phyloP scores from a whole-genome alignment of 148 eudicot species.

The Nepenthes gracilis region DNA sequence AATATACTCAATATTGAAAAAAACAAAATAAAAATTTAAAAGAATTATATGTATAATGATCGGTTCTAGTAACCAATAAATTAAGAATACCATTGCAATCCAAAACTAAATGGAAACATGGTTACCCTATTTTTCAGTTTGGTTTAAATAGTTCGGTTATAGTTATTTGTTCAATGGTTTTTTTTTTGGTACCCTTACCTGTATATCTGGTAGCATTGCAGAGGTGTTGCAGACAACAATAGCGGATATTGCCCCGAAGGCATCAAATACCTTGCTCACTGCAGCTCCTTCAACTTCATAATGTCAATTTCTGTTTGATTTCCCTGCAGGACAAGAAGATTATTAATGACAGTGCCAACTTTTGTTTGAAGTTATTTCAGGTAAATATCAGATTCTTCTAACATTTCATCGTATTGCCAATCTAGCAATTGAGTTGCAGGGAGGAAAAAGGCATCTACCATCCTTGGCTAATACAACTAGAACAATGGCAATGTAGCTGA shows the following conservation, averaged over 20 bases:
- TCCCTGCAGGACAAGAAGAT: constrained; percentile 19
- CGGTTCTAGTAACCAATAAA: too few species aligned
- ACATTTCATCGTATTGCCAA: neutral
- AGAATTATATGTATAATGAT: too few species aligned
- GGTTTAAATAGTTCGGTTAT: too few species aligned
- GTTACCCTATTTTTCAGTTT: too few species aligned
- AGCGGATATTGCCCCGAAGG: constrained; percentile 46
- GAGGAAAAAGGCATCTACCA: constrained; percentile 23
- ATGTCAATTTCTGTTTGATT: constrained; percentile 22
- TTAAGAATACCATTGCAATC: too few species aligned
- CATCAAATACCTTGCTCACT: constrained; percentile 26
- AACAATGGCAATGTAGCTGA: constrained; percentile 30
- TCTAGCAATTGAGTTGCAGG: neutral
- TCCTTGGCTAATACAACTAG: constrained; percentile 17
- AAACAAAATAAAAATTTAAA: too few species aligned
- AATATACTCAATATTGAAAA: too few species aligned
- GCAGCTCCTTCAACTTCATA: constrained; percentile 36
- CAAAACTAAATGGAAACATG: too few species aligned
- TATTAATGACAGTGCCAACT: too few species aligned
- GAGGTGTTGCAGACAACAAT: constrained; percentile 47
- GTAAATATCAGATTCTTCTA: neutral
- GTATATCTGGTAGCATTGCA: constrained; percentile 54
- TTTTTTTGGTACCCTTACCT: constrained; percentile 17
- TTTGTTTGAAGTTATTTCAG: neutral
- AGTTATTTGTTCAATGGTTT: too few species aligned